A percentile compares a stretch with the other conserved stretches of the same genome.
These are phyloP conservation scores for Zopfia rhizophila DNA, from an alignment of 2,329 filamentous ascomycete species.

Conservation along the genomic window DNA sequence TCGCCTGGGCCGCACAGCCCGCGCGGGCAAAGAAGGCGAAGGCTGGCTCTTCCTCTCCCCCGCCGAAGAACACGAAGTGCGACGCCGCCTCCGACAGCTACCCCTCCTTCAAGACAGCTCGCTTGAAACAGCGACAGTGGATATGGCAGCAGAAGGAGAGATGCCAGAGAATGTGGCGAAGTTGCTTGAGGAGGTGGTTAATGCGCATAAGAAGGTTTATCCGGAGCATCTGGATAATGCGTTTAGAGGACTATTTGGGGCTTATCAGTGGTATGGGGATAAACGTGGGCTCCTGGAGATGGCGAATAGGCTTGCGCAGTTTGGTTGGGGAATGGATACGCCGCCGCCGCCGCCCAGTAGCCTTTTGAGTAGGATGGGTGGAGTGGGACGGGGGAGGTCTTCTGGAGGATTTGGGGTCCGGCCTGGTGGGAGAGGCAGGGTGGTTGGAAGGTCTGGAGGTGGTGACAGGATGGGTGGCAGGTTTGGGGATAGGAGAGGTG, in stretches of 20 bases:
- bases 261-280: constrained; percentile 55
- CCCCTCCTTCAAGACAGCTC: constrained; percentile 67
- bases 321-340: constrained; percentile 59
- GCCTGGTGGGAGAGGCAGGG: constrained; percentile 13
- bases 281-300: constrained; percentile 55
- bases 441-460: constrained; percentile 14
- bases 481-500: constrained; percentile 21
- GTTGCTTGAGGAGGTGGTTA: constrained; percentile 58
- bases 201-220: constrained; percentile 58
- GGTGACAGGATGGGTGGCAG: constrained; percentile 19
- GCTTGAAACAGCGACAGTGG: constrained; percentile 62
- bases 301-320: constrained; percentile 57
- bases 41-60: constrained; percentile 74
- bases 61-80: constrained; percentile 62
- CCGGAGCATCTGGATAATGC: constrained; percentile 56
- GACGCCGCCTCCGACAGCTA: constrained; percentile 65
- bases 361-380: constrained; percentile 25
- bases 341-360: constrained; percentile 51
- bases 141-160: constrained; percentile 54
- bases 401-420: constrained; percentile 14
- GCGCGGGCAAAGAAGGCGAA: constrained; percentile 77
- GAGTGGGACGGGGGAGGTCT: constrained; percentile 10
- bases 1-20: constrained; percentile 64
- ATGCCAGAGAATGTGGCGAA: constrained; percentile 54
- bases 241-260: constrained; percentile 70